Conservation (phyloP, 805 yeast species). For the Schwanniomyces polymorphus region DNA sequence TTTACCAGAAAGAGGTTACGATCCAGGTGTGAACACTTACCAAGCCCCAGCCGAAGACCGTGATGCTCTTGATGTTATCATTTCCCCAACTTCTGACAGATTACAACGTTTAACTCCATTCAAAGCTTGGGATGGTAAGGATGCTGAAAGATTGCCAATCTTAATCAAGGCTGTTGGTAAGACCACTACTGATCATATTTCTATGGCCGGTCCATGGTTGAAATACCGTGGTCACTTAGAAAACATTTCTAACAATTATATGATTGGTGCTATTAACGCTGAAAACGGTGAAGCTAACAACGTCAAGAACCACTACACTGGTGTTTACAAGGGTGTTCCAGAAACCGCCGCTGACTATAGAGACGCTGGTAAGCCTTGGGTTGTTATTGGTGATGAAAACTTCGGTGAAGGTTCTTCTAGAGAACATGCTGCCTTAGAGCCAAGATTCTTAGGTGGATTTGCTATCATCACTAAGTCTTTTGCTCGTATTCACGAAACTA, state of each 20-base stretch:
- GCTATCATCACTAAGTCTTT: conserved; percentile 97
- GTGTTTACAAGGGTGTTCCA: conserved; percentile 93
- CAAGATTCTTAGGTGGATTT: conserved; percentile 98
- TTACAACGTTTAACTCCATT: conserved; percentile 92
- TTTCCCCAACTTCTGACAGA: conserved; percentile 92
- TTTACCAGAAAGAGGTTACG: conserved; percentile 87
- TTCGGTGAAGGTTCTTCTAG: conserved; percentile 99
- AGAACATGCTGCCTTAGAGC: conserved; percentile 99
- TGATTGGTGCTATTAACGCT: conserved; percentile 98
- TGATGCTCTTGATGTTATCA: conserved; percentile 67
- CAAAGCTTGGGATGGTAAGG: conserved; percentile 96
- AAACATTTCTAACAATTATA: conserved; percentile 97
- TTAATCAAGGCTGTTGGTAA: conserved; percentile 95
- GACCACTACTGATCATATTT: conserved; percentile 98
- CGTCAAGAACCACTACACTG: conserved; percentile 87
- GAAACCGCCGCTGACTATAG: conserved; percentile 95
- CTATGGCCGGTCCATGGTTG: conserved; percentile 99
- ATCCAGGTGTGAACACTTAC: conserved; percentile 90
- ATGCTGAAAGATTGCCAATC: conserved; percentile 84
- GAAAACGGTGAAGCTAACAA: conserved; percentile 94
- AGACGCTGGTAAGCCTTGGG: conserved; percentile 91
- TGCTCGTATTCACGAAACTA: conserved; percentile 99
- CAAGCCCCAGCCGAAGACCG: conserved; percentile 96
- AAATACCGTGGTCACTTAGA: conserved; percentile 99
- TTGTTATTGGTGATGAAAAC: conserved; percentile 97